These are phyloP conservation scores for Aureobasidium sp. DNA, from an alignment of 2,329 filamentous ascomycete species.

Conservation along the genomic window DNA sequence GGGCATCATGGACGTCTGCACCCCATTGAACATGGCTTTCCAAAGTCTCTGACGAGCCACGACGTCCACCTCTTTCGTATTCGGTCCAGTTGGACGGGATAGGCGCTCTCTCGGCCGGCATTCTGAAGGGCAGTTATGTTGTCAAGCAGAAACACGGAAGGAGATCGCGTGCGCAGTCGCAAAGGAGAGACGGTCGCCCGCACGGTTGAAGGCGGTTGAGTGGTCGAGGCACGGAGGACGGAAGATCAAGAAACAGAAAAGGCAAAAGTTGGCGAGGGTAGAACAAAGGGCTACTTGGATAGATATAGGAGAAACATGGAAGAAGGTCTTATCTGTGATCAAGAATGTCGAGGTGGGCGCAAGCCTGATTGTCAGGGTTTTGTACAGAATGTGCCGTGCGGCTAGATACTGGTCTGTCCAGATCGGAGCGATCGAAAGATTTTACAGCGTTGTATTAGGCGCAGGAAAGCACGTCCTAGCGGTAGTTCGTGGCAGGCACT, in stretches of 20 bases:
- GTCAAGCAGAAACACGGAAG: not conserved
- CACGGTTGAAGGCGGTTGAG: not conserved
- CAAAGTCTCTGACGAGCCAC: conserved; percentile 31
- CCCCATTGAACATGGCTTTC: conserved; percentile 14
- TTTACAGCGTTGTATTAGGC: not conserved
- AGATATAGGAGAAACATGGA: conserved; percentile 8
- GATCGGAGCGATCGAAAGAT: conserved; percentile 7
- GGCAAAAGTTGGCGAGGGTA: not conserved
- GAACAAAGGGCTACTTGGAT: not conserved
- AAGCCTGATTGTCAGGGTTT: conserved; percentile 9
- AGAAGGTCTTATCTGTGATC: not conserved
- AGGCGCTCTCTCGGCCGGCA: conserved; percentile 19
- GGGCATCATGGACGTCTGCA: conserved; percentile 13
- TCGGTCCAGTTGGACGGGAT: conserved; percentile 40
- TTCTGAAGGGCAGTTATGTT: not conserved
- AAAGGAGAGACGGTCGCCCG: not conserved
- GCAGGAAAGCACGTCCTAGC: not conserved
- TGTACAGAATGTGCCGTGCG: conserved; percentile 7
- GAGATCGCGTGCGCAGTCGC: conserved; percentile 7
- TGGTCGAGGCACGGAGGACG: not conserved
- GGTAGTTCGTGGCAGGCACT: not conserved
- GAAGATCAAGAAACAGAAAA: not conserved
- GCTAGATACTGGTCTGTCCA: conserved; percentile 6
- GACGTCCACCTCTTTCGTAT: conserved; percentile 36
- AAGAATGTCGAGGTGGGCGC: not conserved